A percentile compares a stretch with the other conserved stretches of the same genome.
These are phyloP conservation scores for Lasiodiplodia theobromae DNA, from an alignment of 2,329 filamentous ascomycete genomes.

Conservation along the genomic window DNA sequence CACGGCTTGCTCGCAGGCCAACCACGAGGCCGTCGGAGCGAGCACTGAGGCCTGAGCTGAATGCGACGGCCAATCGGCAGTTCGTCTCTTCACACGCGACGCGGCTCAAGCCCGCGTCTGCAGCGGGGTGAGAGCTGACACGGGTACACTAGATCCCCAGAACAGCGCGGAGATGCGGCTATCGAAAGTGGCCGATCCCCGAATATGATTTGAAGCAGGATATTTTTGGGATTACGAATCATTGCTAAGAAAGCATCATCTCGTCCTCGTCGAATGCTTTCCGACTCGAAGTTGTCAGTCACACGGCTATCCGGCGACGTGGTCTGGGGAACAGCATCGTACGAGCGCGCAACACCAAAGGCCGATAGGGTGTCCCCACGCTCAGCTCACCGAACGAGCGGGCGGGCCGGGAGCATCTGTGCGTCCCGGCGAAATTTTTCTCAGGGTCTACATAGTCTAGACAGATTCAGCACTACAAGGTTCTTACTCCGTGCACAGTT, in stretches of 20 bases:
- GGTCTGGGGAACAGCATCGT: constrained; percentile 7
- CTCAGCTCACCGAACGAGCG: constrained; percentile 23
- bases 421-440: constrained; percentile 13
- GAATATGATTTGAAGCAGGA: neutral
- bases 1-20: constrained; percentile 4
- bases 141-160: constrained; percentile 11
- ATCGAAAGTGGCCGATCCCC: constrained; percentile 6
- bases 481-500: constrained; percentile 12
- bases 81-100: neutral
- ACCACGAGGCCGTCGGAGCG: constrained; percentile 2
- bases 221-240: constrained; percentile 11
- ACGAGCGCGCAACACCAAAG: constrained; percentile 11
- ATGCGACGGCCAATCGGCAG: neutral
- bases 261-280: neutral
- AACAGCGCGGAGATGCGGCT: constrained; percentile 11
- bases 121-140: neutral
- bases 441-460: constrained; percentile 9
- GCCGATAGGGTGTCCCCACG: constrained; percentile 4
- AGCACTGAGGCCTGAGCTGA: neutral
- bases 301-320: constrained; percentile 3
- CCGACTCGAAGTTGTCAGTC: constrained; percentile 2
- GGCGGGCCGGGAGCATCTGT: constrained; percentile 22
- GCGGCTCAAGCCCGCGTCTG: constrained; percentile 9
- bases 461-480: constrained; percentile 24
- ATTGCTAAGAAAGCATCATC: neutral